Evolutionary conservation across 495 filamentous ascomycete genomes (phyloP), one percentile per base, ranked within the genome.

Genomic region (Trichoderma orchidacearum): DNA sequence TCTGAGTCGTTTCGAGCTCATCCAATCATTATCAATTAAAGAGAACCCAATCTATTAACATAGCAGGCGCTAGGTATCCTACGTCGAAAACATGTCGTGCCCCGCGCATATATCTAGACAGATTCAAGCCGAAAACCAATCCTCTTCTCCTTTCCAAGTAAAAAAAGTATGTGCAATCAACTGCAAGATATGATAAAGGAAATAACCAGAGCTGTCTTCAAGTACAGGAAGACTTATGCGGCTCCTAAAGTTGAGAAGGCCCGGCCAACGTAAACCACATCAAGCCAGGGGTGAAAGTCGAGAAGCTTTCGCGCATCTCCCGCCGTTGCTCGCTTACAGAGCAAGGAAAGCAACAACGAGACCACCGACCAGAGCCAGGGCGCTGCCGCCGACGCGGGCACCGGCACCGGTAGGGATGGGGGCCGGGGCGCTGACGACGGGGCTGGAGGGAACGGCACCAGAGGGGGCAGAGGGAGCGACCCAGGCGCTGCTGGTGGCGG

Each of bases 251-350:
- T n/a, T n/a, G n/a, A n/a, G n/a, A n/a, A n/a, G 13, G 35, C 35
- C 6, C 35, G 5, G 5, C 11, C 15, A 48, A 23, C 17, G 6
- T 6, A 48, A 25, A 25, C 13, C 25, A 34, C 38, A 21, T 48
- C 38, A 25, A 23, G 25, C 38, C 17, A 25, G 18, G 15, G 38
- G 18, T 25, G 8, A 48, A 48, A 12, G 15, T 17, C 35, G 17
- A 23, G 25, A 8, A 6, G 9, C 25, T 7, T n/a, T 7, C 18
- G 25, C 17, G 13, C 13, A 17, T 25, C 18, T 25, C 18, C 17
- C 32, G 38, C 38, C 18, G 93, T 96, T 74, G 5, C 28, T 30
- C 55, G 23, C 30, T 74, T 75, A 75, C 53, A 77, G 56, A 53
- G 70, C 70, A 41, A 76, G 53, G 38, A 68, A 51, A 32, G 72